Evolutionary conservation across 768 basidiomycete species (phyloP), one percentile per base, ranked within the genome.

Genomic region (Naganishia kalamii): DNA sequence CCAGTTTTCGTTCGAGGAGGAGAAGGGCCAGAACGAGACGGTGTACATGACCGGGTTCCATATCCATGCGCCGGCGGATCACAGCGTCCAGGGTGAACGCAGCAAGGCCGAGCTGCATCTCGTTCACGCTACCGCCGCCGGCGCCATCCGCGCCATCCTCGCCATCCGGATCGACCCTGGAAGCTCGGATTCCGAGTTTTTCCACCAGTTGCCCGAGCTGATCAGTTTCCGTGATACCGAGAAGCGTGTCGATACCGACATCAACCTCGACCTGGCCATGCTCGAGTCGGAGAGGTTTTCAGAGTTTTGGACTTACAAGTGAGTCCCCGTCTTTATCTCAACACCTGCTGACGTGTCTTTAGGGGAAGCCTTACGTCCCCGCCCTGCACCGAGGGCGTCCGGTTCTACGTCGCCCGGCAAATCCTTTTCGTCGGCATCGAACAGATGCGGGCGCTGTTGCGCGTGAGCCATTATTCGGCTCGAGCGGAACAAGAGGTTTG

Each of bases 351-450:
- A 61, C n/a, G 2, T 37, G 23, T 37, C 30, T 19, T 19, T 27
- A n/a, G 40, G 65, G 69, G 69, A 1, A 49, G 44, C 44, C 60
- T 70, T 21, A 70, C 69, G 30, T 64, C 62, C 32, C 69, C 69
- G n/a, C 69, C 69, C 15, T 70, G 69, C 46, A 70, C 69, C 40
- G 69, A 70, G 41, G 69, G 69, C 32, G 68, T 70, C 64, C 69
- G 69, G 21, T 70, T 70, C 69, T 70, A 65, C 64, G 62, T 70
- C 59, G 69, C 69, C 25, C 69, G 69, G 4, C 52, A 70, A 29
- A 65, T 70, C 64, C 40, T 70, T 19, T 70, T 70, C 60, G 65
- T 64, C 47, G 51, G 69, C 30, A 61, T 65, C 61, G 37, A 65
- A 11, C 69, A 70, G 46, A 70, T 70, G 69, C 63, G 66, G 30